phyloP scores from a whole-genome alignment of 2,329 filamentous ascomycete genomes.

The Didymella lethalis region DNA sequence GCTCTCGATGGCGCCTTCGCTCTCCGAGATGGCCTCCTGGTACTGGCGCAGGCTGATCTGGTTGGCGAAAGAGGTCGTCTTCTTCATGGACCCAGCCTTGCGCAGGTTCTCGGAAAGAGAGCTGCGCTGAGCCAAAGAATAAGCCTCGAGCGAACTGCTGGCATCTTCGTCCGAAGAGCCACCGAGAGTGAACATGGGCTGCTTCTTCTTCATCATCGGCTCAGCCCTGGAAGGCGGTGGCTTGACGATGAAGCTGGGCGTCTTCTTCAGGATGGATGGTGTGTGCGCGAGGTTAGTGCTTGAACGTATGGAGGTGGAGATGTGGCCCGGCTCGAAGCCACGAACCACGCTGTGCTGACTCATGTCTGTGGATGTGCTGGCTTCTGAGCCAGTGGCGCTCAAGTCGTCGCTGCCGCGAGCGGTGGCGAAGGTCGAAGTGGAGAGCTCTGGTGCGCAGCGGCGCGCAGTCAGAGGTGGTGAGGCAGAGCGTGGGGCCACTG shows the following conservation, averaged over 20 bases:
- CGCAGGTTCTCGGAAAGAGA: conserved; percentile 63
- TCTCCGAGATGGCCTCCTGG: conserved; percentile 61
- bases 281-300: conserved; percentile 66
- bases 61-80: conserved; percentile 83
- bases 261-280: conserved; percentile 65
- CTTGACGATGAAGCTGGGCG: conserved; percentile 42
- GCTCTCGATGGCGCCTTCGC: conserved; percentile 66
- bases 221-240: conserved; percentile 43
- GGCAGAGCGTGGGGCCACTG: conserved; percentile 46
- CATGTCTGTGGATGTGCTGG: conserved; percentile 68
- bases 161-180: conserved; percentile 86
- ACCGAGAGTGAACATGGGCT: conserved; percentile 76
- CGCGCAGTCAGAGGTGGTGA: conserved; percentile 53
- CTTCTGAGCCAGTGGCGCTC: conserved; percentile 62
- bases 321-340: conserved; percentile 81
- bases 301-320: conserved; percentile 72
- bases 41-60: conserved; percentile 75
- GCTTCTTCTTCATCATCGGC: conserved; percentile 67
- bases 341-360: conserved; percentile 77
- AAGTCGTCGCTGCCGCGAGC: conserved; percentile 52
- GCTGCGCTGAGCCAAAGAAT: conserved; percentile 60
- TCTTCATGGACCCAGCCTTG: conserved; percentile 63
- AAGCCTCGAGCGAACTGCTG: conserved; percentile 74
- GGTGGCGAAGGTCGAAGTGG: conserved; percentile 63
- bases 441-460: conserved; percentile 64